Percentiles rank a stretch among this genome's conserved stretches.
Evolutionary conservation across 1,284 basidiomycete genomes (phyloP).

Genomic region (Rhizoctonia solani): DNA sequence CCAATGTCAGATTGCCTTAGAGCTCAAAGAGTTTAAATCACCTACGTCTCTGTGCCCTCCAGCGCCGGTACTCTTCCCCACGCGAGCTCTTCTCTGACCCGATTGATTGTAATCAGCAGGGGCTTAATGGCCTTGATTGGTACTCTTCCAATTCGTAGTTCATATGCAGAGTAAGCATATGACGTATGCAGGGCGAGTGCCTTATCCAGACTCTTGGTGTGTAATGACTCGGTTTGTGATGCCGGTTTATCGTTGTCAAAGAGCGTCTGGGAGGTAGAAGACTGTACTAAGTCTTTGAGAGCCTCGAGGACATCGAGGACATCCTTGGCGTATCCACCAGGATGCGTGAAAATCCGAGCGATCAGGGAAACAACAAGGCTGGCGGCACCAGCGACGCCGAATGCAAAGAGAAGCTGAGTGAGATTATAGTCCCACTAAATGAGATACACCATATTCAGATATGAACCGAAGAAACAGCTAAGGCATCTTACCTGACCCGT

Average conservation of each 20-base stretch:
- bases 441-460: background rate
- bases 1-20: background rate
- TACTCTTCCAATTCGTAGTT: conserved; percentile 53
- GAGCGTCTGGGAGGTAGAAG: conserved; percentile 10
- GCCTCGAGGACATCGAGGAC: conserved; percentile 16
- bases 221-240: conserved; percentile 39
- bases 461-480: background rate
- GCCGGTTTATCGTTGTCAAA: background rate
- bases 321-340: conserved; percentile 29
- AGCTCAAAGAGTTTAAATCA: background rate
- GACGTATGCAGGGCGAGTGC: conserved; percentile 51
- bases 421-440: conserved; percentile 23
- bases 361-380: conserved; percentile 27
- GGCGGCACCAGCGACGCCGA: conserved; percentile 8
- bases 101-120: conserved; percentile 52
- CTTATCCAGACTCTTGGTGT: conserved; percentile 46
- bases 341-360: conserved; percentile 20
- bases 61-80: conserved; percentile 48
- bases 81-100: conserved; percentile 54
- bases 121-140: conserved; percentile 54
- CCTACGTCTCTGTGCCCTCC: background rate
- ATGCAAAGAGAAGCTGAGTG: conserved; percentile 17
- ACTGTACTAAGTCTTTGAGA: conserved; percentile 1
- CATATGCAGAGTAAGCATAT: conserved; percentile 55
- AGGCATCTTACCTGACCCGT: conserved; percentile 44